Conservation (phyloP, 805 yeast species). For the Suhomyces emberorum region DNA sequence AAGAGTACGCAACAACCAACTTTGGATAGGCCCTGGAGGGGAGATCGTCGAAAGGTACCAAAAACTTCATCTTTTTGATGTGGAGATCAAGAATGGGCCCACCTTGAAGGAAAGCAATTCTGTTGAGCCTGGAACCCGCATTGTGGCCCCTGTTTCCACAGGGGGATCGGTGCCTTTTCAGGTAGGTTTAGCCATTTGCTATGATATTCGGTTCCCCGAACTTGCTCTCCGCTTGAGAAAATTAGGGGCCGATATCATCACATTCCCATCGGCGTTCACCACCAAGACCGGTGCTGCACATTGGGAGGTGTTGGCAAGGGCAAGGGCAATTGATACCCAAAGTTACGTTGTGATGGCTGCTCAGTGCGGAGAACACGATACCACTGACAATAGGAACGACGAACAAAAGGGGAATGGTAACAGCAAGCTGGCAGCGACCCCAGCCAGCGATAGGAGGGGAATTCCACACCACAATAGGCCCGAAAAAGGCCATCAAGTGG, state of each 20-base stretch:
- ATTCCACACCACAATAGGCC: no score
- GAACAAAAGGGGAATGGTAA: no score
- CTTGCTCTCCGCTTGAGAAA: constrained; percentile 60
- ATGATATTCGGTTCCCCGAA: constrained; percentile 87
- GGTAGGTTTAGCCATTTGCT: constrained; percentile 75
- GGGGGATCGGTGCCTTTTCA: constrained; percentile 24
- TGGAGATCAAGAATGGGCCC: constrained; percentile 78
- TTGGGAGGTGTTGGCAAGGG: constrained; percentile 76
- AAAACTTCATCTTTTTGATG: constrained; percentile 87
- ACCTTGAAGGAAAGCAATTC: constrained; percentile 71
- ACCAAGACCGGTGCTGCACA: constrained; percentile 88
- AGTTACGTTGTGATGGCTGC: constrained; percentile 86
- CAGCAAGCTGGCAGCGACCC: constrained; percentile 24
- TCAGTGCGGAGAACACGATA: constrained; percentile 75
- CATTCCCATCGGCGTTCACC: constrained; percentile 93
- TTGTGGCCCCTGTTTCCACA: constrained; percentile 59
- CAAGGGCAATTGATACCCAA: constrained; percentile 89
- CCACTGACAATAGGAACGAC: no score
- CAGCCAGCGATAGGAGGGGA: no score
- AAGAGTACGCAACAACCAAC: constrained; percentile 53
- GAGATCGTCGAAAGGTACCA: constrained; percentile 67
- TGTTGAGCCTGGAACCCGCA: constrained; percentile 70
- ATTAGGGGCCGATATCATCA: constrained; percentile 70
- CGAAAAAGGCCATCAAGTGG: no score
- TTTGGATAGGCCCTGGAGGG: constrained; percentile 70